A percentile compares a stretch with the other conserved stretches of the same genome.
Conservation (phyloP, 2,329 filamentous ascomycete genomes). For the Botrytis tulipae region DNA sequence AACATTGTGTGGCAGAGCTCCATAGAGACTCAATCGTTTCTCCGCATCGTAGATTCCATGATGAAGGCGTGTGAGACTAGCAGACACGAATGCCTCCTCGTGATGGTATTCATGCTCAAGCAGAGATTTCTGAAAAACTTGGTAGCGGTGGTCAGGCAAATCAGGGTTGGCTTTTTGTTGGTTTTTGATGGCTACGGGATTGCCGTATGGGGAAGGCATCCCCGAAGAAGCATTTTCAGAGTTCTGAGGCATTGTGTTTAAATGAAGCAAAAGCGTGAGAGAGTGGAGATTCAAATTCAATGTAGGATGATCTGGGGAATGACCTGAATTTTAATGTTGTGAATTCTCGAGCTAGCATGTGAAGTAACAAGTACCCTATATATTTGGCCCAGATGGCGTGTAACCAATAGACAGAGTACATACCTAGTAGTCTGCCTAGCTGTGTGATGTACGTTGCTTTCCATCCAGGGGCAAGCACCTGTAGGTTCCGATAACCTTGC, state of each 20-base stretch:
- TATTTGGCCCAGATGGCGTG: background rate
- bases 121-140: conserved; percentile 9
- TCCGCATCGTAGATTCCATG: conserved; percentile 15
- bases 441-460: background rate
- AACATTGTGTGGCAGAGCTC: conserved; percentile 4
- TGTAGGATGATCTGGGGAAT: background rate
- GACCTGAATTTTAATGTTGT: background rate
- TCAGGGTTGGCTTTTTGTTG: background rate
- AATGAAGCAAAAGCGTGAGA: background rate
- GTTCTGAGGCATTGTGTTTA: background rate
- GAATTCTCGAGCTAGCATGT: background rate
- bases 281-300: background rate
- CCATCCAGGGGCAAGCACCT: background rate
- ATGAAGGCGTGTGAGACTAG: conserved; percentile 12
- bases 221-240: background rate
- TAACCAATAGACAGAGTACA: background rate
- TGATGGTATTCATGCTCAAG: conserved; percentile 16
- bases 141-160: conserved; percentile 6
- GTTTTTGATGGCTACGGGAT: background rate
- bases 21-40: conserved; percentile 8
- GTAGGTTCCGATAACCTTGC: background rate
- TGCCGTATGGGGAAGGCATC: background rate
- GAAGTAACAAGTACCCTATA: background rate
- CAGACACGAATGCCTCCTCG: conserved; percentile 18
- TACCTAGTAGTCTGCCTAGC: background rate